Conservation (phyloP, 2,329 filamentous ascomycete genomes). For the Arthrobotrys conoides region DNA sequence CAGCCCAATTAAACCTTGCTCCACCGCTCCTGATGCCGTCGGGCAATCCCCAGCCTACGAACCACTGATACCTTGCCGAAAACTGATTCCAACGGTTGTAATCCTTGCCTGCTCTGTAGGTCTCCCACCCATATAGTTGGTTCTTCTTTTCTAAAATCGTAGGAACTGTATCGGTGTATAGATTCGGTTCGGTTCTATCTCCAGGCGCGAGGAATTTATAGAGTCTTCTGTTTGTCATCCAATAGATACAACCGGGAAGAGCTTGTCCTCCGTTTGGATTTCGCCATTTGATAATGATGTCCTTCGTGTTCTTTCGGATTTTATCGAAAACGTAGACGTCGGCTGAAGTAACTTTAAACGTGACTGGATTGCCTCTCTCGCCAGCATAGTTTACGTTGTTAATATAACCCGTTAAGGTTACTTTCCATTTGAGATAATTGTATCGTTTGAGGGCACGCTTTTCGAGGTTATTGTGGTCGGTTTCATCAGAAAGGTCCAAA, state of each 20-base stretch:
- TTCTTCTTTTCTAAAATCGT: slow-evolving; percentile 6
- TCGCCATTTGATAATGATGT: slow-evolving; percentile 30
- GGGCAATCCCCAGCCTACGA: slow-evolving; percentile 16
- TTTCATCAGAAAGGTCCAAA: background rate
- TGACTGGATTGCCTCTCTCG: background rate
- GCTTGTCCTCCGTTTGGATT: slow-evolving; percentile 22
- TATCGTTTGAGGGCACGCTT: slow-evolving; percentile 35
- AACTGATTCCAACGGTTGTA: slow-evolving; percentile 25
- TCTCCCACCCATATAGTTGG: slow-evolving; percentile 5
- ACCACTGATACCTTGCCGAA: background rate
- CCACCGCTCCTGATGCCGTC: slow-evolving; percentile 12
- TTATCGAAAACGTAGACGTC: slow-evolving; percentile 38
- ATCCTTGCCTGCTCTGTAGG: background rate
- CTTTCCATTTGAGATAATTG: slow-evolving; percentile 40
- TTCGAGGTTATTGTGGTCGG: slow-evolving; percentile 7
- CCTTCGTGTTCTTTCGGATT: slow-evolving; percentile 20
- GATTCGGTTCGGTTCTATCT: slow-evolving; percentile 8
- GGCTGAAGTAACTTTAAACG: slow-evolving; percentile 29
- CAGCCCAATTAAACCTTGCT: slow-evolving; percentile 3
- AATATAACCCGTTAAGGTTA: slow-evolving; percentile 20
- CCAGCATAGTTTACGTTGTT: background rate
- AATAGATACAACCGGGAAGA: slow-evolving; percentile 24
- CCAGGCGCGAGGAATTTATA: slow-evolving; percentile 36
- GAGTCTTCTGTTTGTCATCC: slow-evolving; percentile 34
- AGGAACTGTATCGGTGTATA: slow-evolving; percentile 22